Base-by-base conservation (phyloP, 2,329 filamentous ascomycete species). In the Ceratocystis huliohia region DNA sequence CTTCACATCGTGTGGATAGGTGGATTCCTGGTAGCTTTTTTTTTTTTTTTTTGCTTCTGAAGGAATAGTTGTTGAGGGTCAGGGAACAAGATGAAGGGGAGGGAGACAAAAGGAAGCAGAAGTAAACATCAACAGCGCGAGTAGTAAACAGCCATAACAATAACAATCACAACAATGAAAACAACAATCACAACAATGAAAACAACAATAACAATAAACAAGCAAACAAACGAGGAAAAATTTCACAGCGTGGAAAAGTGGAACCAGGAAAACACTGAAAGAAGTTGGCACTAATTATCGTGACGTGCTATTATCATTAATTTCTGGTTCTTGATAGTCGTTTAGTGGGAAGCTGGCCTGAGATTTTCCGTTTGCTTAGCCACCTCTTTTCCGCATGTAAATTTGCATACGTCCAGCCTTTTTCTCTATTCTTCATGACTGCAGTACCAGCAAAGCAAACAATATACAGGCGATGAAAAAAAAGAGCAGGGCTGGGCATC, bases 21-120 rank as follows among this genome's bases (percentile, higher is more conserved):
- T 30, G 25, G 56, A 25, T n/a, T 59, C 15, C 56, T 59, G 28
- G 22, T 37, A 15, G 33, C 17, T 59, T 5, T 30, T 13, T 59
- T 33, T 3, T 15, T 33, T 25, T 25, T 25, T 25, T 25, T 25
- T 25, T 33, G 10, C 37, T 41, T 41, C 37, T 59, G 56, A 59
- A 59, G 56, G 56, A 59, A 59, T 25, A 37, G 20, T 59, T 59
- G 56, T 7, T 37, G 56, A 59, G 56, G 30, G 15, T 59, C 33
- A 59, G 56, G 56, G 56, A 59, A n/a, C 13, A 37, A 33, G 30
- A 53, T 6, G 48, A 53, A 53, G 48, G 7, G n/a, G 7, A 53
- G 48, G n/a, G 22, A 53, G 48, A 22, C 22, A 59, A 37, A 59
- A 30, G 56, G 56, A 37, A 37, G 17, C 56, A 59, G 13, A 59